Conservation (phyloP, 2,329 filamentous ascomycete species). For the Aspergillus tubingensis region DNA sequence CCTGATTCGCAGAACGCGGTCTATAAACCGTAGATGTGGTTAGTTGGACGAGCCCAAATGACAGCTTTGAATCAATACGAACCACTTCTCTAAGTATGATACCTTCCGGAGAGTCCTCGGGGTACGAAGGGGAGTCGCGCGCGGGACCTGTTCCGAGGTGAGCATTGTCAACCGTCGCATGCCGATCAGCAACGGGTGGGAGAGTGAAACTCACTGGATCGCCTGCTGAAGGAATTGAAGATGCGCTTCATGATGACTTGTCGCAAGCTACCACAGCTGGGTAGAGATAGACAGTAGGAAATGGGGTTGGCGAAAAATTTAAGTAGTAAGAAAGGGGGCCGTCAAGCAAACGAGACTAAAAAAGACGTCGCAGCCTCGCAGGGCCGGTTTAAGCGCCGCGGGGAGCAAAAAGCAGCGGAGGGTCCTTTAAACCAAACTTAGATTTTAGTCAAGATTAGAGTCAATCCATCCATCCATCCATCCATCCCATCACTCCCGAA, state of each 20-base stretch:
- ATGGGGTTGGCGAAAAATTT: constrained; percentile 9
- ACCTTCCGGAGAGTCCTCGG: constrained; percentile 43
- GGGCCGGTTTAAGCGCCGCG: constrained; percentile 7
- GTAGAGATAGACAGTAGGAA: constrained; percentile 4
- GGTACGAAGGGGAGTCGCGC: constrained; percentile 25
- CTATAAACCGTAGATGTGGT: constrained; percentile 45
- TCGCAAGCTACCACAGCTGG: neutral
- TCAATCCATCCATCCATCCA: neutral
- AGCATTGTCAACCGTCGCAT: constrained; percentile 8
- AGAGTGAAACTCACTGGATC: constrained; percentile 30
- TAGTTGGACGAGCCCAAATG: constrained; percentile 2
- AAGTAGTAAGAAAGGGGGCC: constrained; percentile 2
- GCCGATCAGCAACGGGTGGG: constrained; percentile 3
- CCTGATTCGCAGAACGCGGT: constrained; percentile 80
- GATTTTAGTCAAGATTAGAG: neutral
- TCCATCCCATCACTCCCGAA: neutral
- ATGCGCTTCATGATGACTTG: constrained; percentile 39
- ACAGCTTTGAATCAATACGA: constrained; percentile 12
- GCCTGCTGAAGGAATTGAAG: constrained; percentile 34
- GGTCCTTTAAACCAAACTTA: too few species aligned
- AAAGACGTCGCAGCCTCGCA: too few species aligned
- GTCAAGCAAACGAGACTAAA: neutral
- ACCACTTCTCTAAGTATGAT: constrained; percentile 46
- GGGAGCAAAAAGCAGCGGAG: constrained; percentile 10
- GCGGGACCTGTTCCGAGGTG: constrained; percentile 23